Conservation (phyloP, 1,284 basidiomycete species). For the Hemileia vastatrix region DNA sequence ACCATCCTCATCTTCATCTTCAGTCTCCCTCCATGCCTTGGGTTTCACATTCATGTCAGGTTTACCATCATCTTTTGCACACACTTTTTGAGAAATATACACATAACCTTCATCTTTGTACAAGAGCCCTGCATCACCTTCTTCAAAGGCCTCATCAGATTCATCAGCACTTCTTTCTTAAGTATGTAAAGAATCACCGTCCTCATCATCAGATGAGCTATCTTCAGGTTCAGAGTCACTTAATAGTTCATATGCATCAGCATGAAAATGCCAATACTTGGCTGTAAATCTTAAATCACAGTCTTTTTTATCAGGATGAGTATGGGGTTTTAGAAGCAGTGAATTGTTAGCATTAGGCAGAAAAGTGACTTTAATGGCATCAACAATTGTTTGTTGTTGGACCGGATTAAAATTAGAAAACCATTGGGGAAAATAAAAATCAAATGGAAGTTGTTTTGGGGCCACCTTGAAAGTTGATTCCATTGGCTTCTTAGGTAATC, state of each 20-base stretch:
- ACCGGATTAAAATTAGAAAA: background rate
- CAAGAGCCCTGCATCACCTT: slow-evolving; percentile 2
- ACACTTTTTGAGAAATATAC: background rate
- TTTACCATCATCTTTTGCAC: too few relatives aligned
- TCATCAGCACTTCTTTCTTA: background rate
- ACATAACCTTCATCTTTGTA: background rate
- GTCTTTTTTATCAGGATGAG: slow-evolving; percentile 3
- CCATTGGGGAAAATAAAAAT: slow-evolving; percentile 8
- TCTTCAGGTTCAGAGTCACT: too few relatives aligned
- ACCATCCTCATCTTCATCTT: background rate
- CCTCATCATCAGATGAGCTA: background rate
- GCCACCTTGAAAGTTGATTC: background rate
- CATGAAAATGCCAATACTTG: slow-evolving; percentile 2
- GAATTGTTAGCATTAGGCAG: slow-evolving; percentile 5
- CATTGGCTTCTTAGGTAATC: background rate
- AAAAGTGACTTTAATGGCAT: background rate
- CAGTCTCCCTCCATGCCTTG: too few relatives aligned
- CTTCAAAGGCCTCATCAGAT: background rate
- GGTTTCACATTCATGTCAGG: too few relatives aligned
- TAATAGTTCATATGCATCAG: background rate
- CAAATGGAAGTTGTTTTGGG: slow-evolving; percentile 6
- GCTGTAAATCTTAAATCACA: background rate
- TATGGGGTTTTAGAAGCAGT: background rate
- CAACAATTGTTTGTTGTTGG: background rate
- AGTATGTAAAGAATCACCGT: slow-evolving; percentile 1